phyloP scores from a whole-genome alignment of 495 filamentous ascomycete genomes.

The Hamigera avellanea region DNA sequence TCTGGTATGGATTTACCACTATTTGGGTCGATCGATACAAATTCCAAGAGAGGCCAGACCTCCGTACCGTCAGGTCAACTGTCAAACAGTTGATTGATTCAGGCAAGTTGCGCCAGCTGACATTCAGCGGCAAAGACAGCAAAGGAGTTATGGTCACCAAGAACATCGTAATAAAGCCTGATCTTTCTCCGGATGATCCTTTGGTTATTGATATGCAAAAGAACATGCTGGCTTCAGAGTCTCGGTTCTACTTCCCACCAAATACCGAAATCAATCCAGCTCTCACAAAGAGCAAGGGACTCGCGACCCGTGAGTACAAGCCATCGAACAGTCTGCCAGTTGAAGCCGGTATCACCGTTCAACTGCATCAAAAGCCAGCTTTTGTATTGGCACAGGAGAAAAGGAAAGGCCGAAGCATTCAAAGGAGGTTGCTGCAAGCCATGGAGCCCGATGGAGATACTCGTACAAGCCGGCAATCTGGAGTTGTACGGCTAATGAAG shows the following conservation, averaged over 20 bases:
- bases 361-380: slow-evolving; percentile 28
- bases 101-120: slow-evolving; percentile 45
- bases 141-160: slow-evolving; percentile 45
- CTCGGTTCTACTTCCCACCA: slow-evolving; percentile 21
- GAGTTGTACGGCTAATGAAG: slow-evolving; percentile 22
- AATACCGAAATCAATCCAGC: slow-evolving; percentile 19
- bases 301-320: slow-evolving; percentile 1
- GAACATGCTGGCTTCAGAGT: slow-evolving; percentile 32
- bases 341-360: slow-evolving; percentile 20
- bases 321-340: slow-evolving; percentile 15
- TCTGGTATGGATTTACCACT: slow-evolving; percentile 58
- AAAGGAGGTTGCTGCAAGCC: slow-evolving; percentile 16
- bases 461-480: slow-evolving; percentile 3
- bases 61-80: slow-evolving; percentile 37
- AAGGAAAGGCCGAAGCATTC: slow-evolving; percentile 15
- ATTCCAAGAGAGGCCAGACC: slow-evolving; percentile 35
- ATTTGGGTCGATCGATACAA: slow-evolving; percentile 47
- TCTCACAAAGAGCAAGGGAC: slow-evolving; percentile 13
- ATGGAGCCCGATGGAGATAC: slow-evolving; percentile 9
- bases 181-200: slow-evolving; percentile 36
- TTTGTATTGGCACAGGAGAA: slow-evolving; percentile 18
- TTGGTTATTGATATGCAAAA: slow-evolving; percentile 40
- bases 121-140: slow-evolving; percentile 48
- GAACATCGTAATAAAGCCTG: slow-evolving; percentile 37
- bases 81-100: slow-evolving; percentile 50